Base-by-base conservation (phyloP, 495 filamentous ascomycete species). In the Wilcoxina mikolae region DNA sequence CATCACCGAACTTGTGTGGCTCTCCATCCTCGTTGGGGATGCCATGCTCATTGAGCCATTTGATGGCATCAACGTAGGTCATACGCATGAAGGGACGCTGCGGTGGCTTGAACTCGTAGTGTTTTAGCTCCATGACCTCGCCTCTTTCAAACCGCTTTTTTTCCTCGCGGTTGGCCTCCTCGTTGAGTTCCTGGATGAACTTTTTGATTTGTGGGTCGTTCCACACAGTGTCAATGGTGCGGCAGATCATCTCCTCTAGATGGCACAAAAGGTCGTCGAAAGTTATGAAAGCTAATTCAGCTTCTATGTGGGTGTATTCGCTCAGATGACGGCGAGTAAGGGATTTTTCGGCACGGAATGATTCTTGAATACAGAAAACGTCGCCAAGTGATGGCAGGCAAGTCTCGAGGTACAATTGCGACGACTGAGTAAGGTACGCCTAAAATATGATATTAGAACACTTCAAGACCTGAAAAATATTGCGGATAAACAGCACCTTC, bases 281-380 rank as follows among this genome's bases (percentile, higher is more conserved):
- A 57, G 77, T 79, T 70, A 99, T 94, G 65, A 93, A 96, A 71
- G 94, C 91, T 54, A 99, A 72, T 70, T 99, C 91, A 58, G 84
- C 93, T 70, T 99, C 91, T 58, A 99, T 77, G 72, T 99, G 91
- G 0, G 91, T 93, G 73, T 95, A 99, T 70, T 95, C 90, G 33
- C 85, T 87, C 60, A 98, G 70, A 68, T 99, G 91, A 60, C 91
- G 87, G 39, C 91, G 83, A 51, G 91, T 99, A 18, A 95, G 74
- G 2, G 84, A 90, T 69, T 94, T 94, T 69, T 99, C 91, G 23
- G 91, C 91, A 49, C 91, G 90, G 81, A 96, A 99, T 10, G 91
- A 96, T 61, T 94, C 91, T 72, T 94, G 90, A 57, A 99, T 86
- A 68, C 90, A 95, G 77, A 87, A 99, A 56, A 95, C 88, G 62